Base-by-base conservation (phyloP, 176 grass and related monocot species). In the Thalia dealbata region DNA sequence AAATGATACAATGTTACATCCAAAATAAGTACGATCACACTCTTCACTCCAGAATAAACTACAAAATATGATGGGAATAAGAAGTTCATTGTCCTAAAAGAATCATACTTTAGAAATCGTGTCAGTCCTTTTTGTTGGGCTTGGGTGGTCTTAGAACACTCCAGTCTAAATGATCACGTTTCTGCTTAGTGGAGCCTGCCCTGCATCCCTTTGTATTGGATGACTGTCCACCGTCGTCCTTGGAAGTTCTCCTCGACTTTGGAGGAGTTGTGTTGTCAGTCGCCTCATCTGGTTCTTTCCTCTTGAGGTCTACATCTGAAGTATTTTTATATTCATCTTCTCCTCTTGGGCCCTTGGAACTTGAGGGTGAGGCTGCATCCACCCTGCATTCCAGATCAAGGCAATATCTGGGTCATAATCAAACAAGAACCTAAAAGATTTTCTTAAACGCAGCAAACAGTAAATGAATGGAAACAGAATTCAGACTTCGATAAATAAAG, bases 131-230 rank as follows among this genome's bases (percentile, higher is more conserved):
- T 22, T 79, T 61, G 21, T 16, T 15, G 4, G n/a, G 7, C 70
- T 79, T 89, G 13, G 74, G 60, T 60, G 58, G 85, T 78, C 87
- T 86, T 9, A 97, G 80, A 60, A 79, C 67, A 28, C 76, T 90
- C 76, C 78, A 97, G 65, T 88, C 85, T 51, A 88, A 76, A 80
- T 86, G 92, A 50, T 72, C 85, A 14, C 62, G 76, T 43, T 97
- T 92, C 43, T 75, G 78, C 73, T 82, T 86, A 50, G 80, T 54
- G 64, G 72, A 79, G 55, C 82, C 83, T 66, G 55, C 77, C 1
- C 67, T 84, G 68, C 82, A 88, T 66, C 77, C 84, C 6, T 44
- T 44, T 9, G 42, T 4, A 51, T 80, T 79, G 0, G 84, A 81
- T 16, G 89, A 73, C 30, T 87, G 71, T 10, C 61, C 55, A 42